Evolutionary conservation across 495 filamentous ascomycete genomes (phyloP), one percentile per base, ranked within the genome.

Genomic region (Xylaria curta): DNA sequence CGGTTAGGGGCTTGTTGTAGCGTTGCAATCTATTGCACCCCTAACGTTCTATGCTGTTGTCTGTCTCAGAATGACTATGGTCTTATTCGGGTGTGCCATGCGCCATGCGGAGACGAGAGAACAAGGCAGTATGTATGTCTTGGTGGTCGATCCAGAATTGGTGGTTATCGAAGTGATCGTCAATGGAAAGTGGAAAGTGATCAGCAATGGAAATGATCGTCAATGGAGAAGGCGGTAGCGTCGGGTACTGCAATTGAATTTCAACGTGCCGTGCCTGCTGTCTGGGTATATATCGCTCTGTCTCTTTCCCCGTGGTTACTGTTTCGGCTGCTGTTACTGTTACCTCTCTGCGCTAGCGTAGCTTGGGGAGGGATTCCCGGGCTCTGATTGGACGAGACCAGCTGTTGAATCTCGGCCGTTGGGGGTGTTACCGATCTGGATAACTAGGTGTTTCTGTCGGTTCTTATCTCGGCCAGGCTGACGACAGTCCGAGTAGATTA

Each of bases 161-260:
- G 9, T 5, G 28, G 33, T 60, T 60, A 21, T 60, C 58, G 38
- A 60, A 60, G 58, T 38, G 58, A 60, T 60, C 58, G 58, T 6
- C 56, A 21, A 38, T 59, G 54, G 54, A 59, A 59, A 33, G 54
- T 59, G 31, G 28, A n/a, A n/a, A 59, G 12, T 42, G 38, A 42
- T 42, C 38, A 42, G 9, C 38, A 42, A 10, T 42, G 38, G 38
- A 42, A 42, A 42, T 42, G 38, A 42, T 42, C 38, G 38, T 33
- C n/a, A 58, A 28, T 10, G n/a, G 54, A 21, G 6, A n/a, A 28
- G 51, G 21, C 8, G 12, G 51, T 24, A 21, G 49, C 49, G 51
- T 12, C 21, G 51, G 26, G 51, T 28, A 26, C 51, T 24, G 4
- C n/a, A 28, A 56, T 26, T 56, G 24, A n/a, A n/a, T 46, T 31